Percentiles rank a stretch among this genome's conserved stretches.
Evolutionary conservation across 2,329 filamentous ascomycete species (phyloP).

Genomic region (Exutisphaerella laricina): DNA sequence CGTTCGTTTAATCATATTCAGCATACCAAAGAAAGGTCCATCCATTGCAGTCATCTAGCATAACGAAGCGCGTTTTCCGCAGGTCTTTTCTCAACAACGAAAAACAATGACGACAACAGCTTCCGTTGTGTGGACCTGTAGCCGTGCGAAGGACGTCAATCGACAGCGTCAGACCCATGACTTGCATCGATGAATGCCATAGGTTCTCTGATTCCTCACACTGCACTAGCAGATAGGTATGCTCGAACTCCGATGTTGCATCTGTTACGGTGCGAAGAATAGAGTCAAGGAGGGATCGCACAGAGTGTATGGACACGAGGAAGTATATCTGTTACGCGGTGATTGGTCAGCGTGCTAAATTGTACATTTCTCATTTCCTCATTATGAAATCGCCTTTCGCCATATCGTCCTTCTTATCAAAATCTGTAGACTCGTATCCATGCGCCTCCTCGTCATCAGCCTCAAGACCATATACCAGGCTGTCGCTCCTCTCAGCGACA

Average conservation of each 20-base stretch:
- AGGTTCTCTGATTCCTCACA: background rate
- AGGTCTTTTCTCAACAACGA: background rate
- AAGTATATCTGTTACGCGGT: too few relatives aligned
- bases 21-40: background rate
- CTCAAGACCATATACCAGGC: constrained; percentile 29
- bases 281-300: too few relatives aligned
- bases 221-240: background rate
- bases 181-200: background rate
- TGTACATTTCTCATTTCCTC: too few relatives aligned
- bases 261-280: background rate
- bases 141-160: background rate
- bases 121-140: background rate
- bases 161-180: background rate
- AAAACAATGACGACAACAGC: background rate
- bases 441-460: constrained; percentile 14
- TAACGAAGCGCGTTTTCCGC: background rate
- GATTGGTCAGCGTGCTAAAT: too few relatives aligned
- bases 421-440: constrained; percentile 8
- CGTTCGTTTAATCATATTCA: background rate
- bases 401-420: constrained; percentile 12
- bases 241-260: background rate
- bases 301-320: too few relatives aligned
- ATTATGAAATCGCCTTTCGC: too few relatives aligned
- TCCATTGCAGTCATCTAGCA: background rate
- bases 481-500: constrained; percentile 35